Base-by-base conservation (phyloP, 768 basidiomycete species). In the Lentinula lateritia region DNA sequence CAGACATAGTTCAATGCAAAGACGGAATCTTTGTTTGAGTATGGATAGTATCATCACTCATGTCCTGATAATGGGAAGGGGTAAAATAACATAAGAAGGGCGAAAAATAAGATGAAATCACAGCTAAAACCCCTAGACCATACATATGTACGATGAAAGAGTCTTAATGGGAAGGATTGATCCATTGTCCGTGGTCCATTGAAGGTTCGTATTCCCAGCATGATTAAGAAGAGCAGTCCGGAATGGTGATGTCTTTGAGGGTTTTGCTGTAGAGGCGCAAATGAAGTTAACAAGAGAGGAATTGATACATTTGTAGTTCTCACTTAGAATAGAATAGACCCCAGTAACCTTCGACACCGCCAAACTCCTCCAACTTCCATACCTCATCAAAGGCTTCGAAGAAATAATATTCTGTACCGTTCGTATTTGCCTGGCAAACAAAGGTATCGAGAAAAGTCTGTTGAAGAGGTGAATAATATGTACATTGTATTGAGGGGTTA, bases 341-440 rank as follows among this genome's bases (percentile, higher is more conserved):
- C 89, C 88, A 88, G 18, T 50, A 58, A 15, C 58, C 58, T 75
- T 76, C 93, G 43, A 95, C 93, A 64, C 93, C 93, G 65, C 93
- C 93, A 66, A 83, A 95, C 68, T 80, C 69, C 1, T 64, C 68
- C 65, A 82, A 81, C 83, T 88, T 59, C 45, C 61, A 58, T 8
- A 18, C 18, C 50, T 66, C 59, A 61, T 62, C 93, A 63, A 84
- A 86, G 69, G 78, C 86, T 79, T 90, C 90, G 62, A 93, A 93
- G 78, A 84, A 95, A 83, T 93, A 97, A 75, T 96, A 96, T 20
- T 83, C 78, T 0, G 91, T 94, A 13, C 83, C 83, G 64, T 94
- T 94, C 12, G 72, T 63, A 71, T 94, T 97, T 0, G 95, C 90
- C 69, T 85, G 81, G 68, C 96, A 99, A 6, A 95, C 85, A 65